These are phyloP conservation scores for Rosellinia necatrix DNA, from an alignment of 2,329 filamentous ascomycete species.

Conservation along the genomic window DNA sequence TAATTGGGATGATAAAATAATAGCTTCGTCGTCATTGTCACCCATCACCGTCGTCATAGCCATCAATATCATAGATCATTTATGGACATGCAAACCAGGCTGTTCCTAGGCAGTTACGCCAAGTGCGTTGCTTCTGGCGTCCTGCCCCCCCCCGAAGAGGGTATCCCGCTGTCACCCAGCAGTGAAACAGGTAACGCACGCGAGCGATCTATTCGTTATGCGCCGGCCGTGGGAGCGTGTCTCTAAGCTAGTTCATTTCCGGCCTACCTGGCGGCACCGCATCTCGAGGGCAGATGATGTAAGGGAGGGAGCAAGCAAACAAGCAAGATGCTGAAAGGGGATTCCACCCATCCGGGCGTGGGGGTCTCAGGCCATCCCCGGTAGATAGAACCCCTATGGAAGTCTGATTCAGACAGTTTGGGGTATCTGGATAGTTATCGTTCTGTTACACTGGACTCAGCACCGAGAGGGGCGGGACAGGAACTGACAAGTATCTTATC, in stretches of 20 bases:
- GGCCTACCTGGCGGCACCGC: slow-evolving; percentile 35
- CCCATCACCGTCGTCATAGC: neutral
- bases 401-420: slow-evolving; percentile 1
- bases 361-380: slow-evolving; percentile 27
- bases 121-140: neutral
- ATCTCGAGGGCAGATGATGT: slow-evolving; percentile 16
- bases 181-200: slow-evolving; percentile 9
- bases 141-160: slow-evolving; percentile 29
- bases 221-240: slow-evolving; percentile 20
- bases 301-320: no score
- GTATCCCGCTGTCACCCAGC: no score
- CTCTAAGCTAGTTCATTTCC: slow-evolving; percentile 34
- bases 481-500: no score
- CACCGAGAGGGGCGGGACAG: no score
- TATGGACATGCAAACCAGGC: neutral
- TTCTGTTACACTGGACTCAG: neutral
- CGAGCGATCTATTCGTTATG: slow-evolving; percentile 3
- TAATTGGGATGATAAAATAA: neutral
- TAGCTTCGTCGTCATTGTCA: neutral
- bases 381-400: neutral
- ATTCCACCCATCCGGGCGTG: slow-evolving; percentile 33
- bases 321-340: slow-evolving; percentile 5
- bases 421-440: neutral
- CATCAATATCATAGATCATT: no score
- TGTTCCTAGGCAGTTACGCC: no score